These are phyloP conservation scores for Echium plantagineum DNA, from an alignment of 257 asterid species.

Conservation along the genomic window DNA sequence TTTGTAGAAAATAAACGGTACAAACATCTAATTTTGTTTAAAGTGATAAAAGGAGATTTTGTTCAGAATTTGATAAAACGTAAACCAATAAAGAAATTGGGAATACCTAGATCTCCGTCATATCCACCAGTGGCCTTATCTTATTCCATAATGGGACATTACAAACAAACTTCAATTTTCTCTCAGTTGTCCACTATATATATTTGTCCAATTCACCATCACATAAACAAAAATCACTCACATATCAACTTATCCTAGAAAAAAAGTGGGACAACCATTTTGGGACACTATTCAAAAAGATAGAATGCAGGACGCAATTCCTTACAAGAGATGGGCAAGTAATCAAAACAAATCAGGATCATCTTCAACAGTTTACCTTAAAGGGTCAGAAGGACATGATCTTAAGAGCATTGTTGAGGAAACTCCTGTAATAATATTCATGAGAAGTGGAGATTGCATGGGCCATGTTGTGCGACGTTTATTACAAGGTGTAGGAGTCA, in stretches of 20 bases:
- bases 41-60: no score
- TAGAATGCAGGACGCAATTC: constrained; percentile 1
- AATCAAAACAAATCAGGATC: background rate
- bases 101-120: no score
- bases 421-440: constrained; percentile 28
- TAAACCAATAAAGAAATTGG: no score
- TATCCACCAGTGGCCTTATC: no score
- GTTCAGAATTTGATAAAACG: no score
- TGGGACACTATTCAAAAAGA: background rate
- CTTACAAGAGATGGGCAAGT: background rate
- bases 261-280: background rate
- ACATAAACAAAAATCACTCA: background rate
- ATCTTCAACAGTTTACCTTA: background rate
- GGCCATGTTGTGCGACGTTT: constrained; percentile 38
- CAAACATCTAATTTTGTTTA: no score
- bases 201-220: background rate
- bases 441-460: constrained; percentile 31
- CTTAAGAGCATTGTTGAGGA: constrained; percentile 19
- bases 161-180: no score
- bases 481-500: constrained; percentile 38
- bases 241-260: background rate
- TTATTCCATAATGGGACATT: no score
- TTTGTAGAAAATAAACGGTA: no score
- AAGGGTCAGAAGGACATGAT: background rate
- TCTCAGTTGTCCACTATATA: background rate